Percentiles rank a stretch among this genome's conserved stretches.
phyloP scores from a whole-genome alignment of 176 grass and related monocot genomes.

The Aegilops umbellulata region DNA sequence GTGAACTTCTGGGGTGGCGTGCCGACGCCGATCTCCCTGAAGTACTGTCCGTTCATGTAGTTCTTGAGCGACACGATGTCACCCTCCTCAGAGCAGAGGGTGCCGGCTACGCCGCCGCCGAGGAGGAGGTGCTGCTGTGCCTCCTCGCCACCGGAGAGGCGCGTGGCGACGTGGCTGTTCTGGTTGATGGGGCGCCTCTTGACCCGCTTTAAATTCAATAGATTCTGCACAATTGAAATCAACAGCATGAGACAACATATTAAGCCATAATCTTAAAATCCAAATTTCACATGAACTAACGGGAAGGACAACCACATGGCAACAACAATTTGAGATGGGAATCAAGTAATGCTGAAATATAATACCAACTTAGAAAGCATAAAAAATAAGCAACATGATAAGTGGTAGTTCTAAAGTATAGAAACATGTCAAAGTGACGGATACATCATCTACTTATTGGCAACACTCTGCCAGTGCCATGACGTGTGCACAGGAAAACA shows the following conservation, averaged over 20 bases:
- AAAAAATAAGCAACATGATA: constrained; percentile 8
- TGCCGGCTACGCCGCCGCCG: no score
- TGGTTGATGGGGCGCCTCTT: no score
- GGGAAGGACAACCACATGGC: neutral
- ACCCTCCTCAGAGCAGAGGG: no score
- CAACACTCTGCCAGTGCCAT: neutral
- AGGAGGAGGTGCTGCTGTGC: no score
- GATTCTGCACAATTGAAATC: constrained; percentile 51
- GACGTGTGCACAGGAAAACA: neutral
- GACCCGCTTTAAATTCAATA: no score
- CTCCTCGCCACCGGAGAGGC: no score
- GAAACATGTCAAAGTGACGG: neutral
- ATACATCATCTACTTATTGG: neutral
- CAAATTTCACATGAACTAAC: constrained; percentile 21
- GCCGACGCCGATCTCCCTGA: no score
- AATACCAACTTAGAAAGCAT: constrained; percentile 4
- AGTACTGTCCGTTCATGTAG: no score
- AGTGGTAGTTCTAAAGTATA: constrained; percentile 8
- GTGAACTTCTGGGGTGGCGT: no score
- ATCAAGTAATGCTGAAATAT: neutral
- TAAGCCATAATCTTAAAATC: constrained; percentile 7
- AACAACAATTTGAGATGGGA: constrained; percentile 7
- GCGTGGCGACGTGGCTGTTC: no score
- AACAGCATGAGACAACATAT: constrained; percentile 28
- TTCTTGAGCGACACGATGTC: no score